Base-by-base conservation (phyloP, 441 rosid genomes). In the Bocquillonia castaneifolia region DNA sequence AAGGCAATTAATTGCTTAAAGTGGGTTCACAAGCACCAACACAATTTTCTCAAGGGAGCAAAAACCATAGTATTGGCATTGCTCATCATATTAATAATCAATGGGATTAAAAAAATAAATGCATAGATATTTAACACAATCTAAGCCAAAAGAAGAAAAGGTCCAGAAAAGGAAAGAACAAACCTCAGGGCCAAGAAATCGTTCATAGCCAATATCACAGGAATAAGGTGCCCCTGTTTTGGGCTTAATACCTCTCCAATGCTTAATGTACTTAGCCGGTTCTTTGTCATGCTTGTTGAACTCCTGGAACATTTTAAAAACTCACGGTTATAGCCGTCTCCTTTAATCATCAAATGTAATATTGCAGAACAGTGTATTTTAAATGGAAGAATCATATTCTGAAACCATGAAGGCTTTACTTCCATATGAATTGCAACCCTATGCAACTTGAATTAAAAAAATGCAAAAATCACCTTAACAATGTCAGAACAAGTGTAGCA, bases 181-280 rank as follows among this genome's bases (percentile, higher is more conserved):
- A 73, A 92, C 99, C 98, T 94, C 99, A 37, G 99, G 98, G 69
- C 98, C 98, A 64, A 94, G 88, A 79, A 94, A 94, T 61, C 99
- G 87, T 77, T 94, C 99, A 70, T 92, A 94, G 77, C 99, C 98
- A 65, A 92, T 75, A 68, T 92, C 99, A 78, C 99, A 94, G 39
- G 98, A 76, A 82, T 88, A 94, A 40, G 99, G 99, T 36, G 96
- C 98, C 77, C 97, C 99, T 15, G 98, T 94, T 87, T 88, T 94
- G 66, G 96, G 96, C 83, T 92, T 94, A 60, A 87, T 86, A 57
- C 99, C 98, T 80, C 82, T 85, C 94, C 96, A 92, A 32, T 90
- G 99, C 84, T 92, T 94, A 58, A 92, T 82, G 78, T 80, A 92
- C 85, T 88, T 94, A 68, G 82, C 74, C 52, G 99, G 98, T 74